Percentiles rank a stretch among this genome's conserved stretches.
phyloP scores from a whole-genome alignment of 2,329 filamentous ascomycete species.

The Gaeumannomyces tritici region DNA sequence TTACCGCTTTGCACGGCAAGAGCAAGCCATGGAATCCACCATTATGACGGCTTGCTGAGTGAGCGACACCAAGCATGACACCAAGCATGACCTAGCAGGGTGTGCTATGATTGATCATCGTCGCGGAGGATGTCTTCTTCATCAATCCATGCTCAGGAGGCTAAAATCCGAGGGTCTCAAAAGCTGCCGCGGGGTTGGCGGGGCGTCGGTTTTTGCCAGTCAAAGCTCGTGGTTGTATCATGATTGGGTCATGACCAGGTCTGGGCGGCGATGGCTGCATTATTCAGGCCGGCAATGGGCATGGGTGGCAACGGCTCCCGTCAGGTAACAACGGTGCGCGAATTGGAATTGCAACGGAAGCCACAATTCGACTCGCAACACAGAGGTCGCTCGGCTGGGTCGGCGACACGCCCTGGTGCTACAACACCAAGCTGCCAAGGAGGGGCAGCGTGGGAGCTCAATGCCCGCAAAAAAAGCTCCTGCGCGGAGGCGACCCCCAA shows the following conservation, averaged over 20 bases:
- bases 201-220: not conserved
- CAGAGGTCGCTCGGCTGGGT: not conserved
- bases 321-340: not conserved
- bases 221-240: not conserved
- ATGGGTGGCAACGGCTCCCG: not conserved
- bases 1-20: not conserved
- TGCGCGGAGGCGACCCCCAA: conserved; percentile 2
- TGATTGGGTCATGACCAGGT: not conserved
- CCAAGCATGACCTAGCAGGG: not conserved
- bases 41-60: not conserved
- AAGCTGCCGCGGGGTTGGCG: not conserved
- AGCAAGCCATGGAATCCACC: not conserved
- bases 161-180: not conserved
- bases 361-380: not conserved
- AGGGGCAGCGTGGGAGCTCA: not conserved
- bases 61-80: too few species aligned
- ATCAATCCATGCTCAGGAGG: not conserved
- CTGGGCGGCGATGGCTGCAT: not conserved
- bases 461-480: not conserved
- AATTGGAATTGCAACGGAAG: not conserved
- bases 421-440: not conserved
- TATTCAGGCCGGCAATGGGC: not conserved
- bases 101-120: not conserved
- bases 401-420: not conserved
- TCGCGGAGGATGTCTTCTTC: not conserved